phyloP scores from a whole-genome alignment of 352 stramenopile species.

The Blastocystis sp. region DNA sequence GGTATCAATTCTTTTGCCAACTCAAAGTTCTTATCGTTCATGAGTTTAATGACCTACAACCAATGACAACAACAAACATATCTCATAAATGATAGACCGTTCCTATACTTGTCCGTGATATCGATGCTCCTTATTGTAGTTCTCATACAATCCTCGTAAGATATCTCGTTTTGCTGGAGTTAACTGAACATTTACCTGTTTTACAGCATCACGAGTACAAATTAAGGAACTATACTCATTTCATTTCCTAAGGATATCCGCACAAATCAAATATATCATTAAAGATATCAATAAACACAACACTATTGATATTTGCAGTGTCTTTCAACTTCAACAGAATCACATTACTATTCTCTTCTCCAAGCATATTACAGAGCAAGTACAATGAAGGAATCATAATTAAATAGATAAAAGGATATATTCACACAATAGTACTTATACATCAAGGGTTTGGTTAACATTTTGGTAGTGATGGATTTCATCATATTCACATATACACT shows the following conservation, averaged over 20 bases:
- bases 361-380: slow-evolving; percentile 45
- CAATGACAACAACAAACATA: not conserved
- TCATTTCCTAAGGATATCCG: slow-evolving; percentile 25
- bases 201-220: not conserved
- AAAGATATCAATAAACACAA: slow-evolving; percentile 55
- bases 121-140: slow-evolving; percentile 56
- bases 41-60: not conserved
- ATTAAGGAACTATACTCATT: not conserved
- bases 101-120: slow-evolving; percentile 23
- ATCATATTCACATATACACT: slow-evolving; percentile 37
- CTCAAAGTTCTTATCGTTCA: slow-evolving; percentile 64
- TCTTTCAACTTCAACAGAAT: slow-evolving; percentile 53
- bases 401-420: not conserved
- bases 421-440: slow-evolving; percentile 27
- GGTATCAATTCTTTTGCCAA: slow-evolving; percentile 48
- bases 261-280: slow-evolving; percentile 50
- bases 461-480: not conserved
- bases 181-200: slow-evolving; percentile 55
- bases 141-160: slow-evolving; percentile 15
- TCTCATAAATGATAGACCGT: slow-evolving; percentile 15
- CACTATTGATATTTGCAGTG: slow-evolving; percentile 16
- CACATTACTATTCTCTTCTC: slow-evolving; percentile 9
- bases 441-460: not conserved
- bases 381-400: not conserved
- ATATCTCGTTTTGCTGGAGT: slow-evolving; percentile 14